A percentile compares a stretch with the other conserved stretches of the same genome.
Conservation (phyloP, 345 rosid species). For the Citrus medica region DNA sequence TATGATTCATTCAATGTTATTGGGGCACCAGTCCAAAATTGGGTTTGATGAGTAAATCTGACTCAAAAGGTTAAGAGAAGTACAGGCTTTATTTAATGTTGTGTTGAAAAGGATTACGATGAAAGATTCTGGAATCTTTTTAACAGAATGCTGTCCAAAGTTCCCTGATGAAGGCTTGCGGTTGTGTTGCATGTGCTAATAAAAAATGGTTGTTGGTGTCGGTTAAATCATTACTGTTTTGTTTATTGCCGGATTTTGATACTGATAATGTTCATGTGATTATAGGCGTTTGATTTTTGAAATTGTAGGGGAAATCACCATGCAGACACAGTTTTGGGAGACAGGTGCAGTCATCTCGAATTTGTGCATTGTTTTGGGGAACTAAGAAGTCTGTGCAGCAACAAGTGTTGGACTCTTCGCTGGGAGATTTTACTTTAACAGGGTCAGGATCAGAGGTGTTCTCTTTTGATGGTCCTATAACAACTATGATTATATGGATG, state of each 20-base stretch:
- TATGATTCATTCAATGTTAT: neutral
- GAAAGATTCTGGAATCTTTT: neutral
- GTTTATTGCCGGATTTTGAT: neutral
- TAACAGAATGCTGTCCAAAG: neutral
- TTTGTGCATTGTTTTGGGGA: slow-evolving; percentile 75
- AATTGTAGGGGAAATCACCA: slow-evolving; percentile 43
- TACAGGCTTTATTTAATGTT: neutral
- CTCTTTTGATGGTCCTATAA: slow-evolving; percentile 12
- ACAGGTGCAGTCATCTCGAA: slow-evolving; percentile 23
- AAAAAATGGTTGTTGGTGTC: neutral
- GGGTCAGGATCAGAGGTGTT: slow-evolving; percentile 56
- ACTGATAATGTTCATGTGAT: neutral
- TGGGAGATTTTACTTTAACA: slow-evolving; percentile 48
- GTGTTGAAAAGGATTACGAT: neutral
- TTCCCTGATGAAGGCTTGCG: neutral
- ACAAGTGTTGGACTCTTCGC: slow-evolving; percentile 42
- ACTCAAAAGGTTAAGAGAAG: neutral
- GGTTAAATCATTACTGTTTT: neutral
- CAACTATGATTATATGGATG: neutral
- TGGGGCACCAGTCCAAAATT: neutral
- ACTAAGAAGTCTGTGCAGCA: slow-evolving; percentile 52
- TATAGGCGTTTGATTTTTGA: neutral
- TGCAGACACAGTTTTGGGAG: slow-evolving; percentile 18
- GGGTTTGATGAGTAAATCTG: neutral
- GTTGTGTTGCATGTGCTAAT: neutral